phyloP scores from a whole-genome alignment of 192 early-diverging fungal species.

The Entomortierella beljakovae region DNA sequence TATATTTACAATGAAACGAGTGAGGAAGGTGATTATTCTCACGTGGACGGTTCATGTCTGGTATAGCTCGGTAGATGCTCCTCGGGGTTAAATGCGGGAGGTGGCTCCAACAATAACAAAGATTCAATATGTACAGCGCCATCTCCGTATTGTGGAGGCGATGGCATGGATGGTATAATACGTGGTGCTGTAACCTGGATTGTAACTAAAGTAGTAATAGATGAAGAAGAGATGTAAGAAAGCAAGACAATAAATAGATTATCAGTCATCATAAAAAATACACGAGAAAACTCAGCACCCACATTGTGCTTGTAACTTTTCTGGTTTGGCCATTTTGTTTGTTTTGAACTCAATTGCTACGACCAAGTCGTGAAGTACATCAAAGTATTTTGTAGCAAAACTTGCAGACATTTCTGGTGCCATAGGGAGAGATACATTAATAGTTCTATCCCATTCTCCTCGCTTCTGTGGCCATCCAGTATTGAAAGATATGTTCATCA shows the following conservation, averaged over 20 bases:
- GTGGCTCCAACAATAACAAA: neutral
- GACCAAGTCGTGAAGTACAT: constrained; percentile 12
- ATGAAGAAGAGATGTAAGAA: neutral
- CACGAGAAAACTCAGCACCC: constrained; percentile 8
- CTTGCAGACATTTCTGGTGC: constrained; percentile 12
- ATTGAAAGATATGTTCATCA: constrained; percentile 12
- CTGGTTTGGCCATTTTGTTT: constrained; percentile 5
- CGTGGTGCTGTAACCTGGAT: constrained; percentile 12
- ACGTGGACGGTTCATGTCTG: constrained; percentile 11
- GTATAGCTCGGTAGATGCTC: constrained; percentile 17
- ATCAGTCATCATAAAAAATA: constrained; percentile 1
- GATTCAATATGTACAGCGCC: constrained; percentile 1
- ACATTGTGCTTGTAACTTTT: constrained; percentile 19
- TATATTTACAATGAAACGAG: too few relatives aligned
- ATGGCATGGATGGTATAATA: neutral
- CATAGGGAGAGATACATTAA: constrained; percentile 15
- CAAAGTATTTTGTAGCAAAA: constrained; percentile 21
- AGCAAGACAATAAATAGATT: neutral
- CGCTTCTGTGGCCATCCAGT: constrained; percentile 19
- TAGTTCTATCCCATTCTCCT: constrained; percentile 14
- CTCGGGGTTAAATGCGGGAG: constrained; percentile 4
- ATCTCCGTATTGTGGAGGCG: constrained; percentile 22
- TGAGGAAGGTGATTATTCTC: neutral
- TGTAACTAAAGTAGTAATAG: too few relatives aligned
- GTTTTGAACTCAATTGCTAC: constrained; percentile 14